Base-by-base conservation (phyloP, 164 flowering plant species). In the Hamamelis virginiana region DNA sequence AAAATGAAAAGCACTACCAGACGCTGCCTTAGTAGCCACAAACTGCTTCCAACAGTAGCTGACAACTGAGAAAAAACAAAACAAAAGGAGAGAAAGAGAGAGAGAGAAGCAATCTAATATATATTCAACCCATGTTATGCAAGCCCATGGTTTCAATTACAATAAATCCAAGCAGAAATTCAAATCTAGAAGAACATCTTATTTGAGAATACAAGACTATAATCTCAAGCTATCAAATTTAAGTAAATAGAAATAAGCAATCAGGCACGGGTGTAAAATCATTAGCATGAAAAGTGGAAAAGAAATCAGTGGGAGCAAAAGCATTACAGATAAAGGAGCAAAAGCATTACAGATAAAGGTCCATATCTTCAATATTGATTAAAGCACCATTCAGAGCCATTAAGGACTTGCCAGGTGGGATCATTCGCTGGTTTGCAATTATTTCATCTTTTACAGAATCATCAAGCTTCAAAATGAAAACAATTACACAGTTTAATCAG, bases 321-420 rank as follows among this genome's bases (percentile, higher is more conserved):
- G 27, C 41, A 45, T n/a, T 11, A 59, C 18, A 19, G 22, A n/a
- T 70, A 38, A 4, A 57, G 61, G 65, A 68, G 61, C 4, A 75
- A 73, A 84, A 68, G 70, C 76, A 77, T 87, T 93, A 96, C 99
- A 83, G 69, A 79, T 84, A 88, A 69, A 96, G 93, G 80, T 96
- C 99, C 83, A 93, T 76, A 75, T 96, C 98, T 68, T 96, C 99
- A 25, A 93, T 84, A 77, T 89, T 91, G 89, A 96, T 66, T 38
- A 96, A 81, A 81, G 94, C 99, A 70, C 99, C 95, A 85, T 96
- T 96, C 68, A 96, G 70, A 74, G 96, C 99, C 97, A 96, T 86
- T 74, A 96, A 87, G 51, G 97, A 91, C 89, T 93, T 96, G 70
- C 99, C 99, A 70, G 99, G 91, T 21, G 96, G 99, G 59, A 96